Evolutionary conservation across 768 basidiomycete genomes (phyloP).

Genomic region (Trametes sanguinea): DNA sequence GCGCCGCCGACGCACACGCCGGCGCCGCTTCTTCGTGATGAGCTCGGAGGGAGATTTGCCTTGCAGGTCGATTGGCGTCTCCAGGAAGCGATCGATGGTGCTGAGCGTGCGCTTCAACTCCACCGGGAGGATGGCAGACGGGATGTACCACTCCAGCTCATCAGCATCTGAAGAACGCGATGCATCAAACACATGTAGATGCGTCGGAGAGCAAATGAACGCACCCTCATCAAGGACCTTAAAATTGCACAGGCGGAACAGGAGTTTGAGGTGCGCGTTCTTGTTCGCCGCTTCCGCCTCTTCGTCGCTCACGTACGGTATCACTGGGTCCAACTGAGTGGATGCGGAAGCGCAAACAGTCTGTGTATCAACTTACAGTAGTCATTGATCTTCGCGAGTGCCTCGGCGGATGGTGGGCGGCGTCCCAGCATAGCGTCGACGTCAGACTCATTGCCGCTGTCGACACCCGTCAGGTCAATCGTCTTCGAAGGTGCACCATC

Average conservation of each 20-base stretch:
- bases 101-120: constrained; percentile 68
- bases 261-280: constrained; percentile 77
- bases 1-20: constrained; percentile 51
- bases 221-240: constrained; percentile 65
- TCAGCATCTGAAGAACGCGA: constrained; percentile 49
- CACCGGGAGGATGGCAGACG: constrained; percentile 64
- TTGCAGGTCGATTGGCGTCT: constrained; percentile 75
- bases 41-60: constrained; percentile 76
- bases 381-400: constrained; percentile 68
- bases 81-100: constrained; percentile 83
- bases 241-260: constrained; percentile 82
- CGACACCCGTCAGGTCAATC: constrained; percentile 30
- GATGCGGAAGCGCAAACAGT: background rate
- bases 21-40: constrained; percentile 61
- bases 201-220: constrained; percentile 9
- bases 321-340: constrained; percentile 46
- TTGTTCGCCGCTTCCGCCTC: constrained; percentile 76
- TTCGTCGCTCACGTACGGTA: constrained; percentile 75
- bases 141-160: constrained; percentile 85
- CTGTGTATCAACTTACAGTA: constrained; percentile 56
- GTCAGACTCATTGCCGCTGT: constrained; percentile 39
- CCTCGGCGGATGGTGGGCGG: constrained; percentile 63
- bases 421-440: constrained; percentile 34
- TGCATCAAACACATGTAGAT: background rate
- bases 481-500: constrained; percentile 42